Percentiles rank a stretch among this genome's conserved stretches.
Conservation (phyloP, 192 early-diverging fungal genomes). For the Coemansia sp. region DNA sequence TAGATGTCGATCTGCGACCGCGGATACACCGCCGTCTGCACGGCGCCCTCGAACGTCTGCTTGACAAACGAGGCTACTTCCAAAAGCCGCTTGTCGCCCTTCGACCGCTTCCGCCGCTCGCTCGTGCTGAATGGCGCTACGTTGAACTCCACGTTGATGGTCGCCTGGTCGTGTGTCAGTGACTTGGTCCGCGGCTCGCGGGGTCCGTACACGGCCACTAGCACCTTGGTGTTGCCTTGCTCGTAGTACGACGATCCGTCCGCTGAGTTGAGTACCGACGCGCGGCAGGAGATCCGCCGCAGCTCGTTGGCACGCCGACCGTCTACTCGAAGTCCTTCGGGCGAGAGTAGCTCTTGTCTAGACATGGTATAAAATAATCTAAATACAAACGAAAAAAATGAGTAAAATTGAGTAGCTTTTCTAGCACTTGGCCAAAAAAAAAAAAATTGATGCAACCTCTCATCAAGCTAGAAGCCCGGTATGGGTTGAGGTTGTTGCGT, state of each 20-base stretch:
- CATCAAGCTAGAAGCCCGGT: not conserved
- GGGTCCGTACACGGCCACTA: slow-evolving; percentile 94
- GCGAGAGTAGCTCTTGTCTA: slow-evolving; percentile 52
- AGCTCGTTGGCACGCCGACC: slow-evolving; percentile 89
- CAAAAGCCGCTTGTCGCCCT: slow-evolving; percentile 86
- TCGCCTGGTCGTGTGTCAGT: slow-evolving; percentile 65
- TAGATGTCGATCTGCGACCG: slow-evolving; percentile 93
- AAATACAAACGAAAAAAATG: not conserved
- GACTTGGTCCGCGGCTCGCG: slow-evolving; percentile 68
- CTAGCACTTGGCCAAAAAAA: not conserved
- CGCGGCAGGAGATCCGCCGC: slow-evolving; percentile 77
- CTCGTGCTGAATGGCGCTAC: slow-evolving; percentile 89
- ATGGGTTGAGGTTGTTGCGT: too few species aligned
- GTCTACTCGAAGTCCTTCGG: slow-evolving; percentile 85
- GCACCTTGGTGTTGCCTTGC: slow-evolving; percentile 93
- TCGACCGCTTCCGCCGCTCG: slow-evolving; percentile 80
- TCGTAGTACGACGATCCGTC: slow-evolving; percentile 96
- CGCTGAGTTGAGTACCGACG: slow-evolving; percentile 75
- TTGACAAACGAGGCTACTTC: slow-evolving; percentile 84
- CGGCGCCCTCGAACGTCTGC: slow-evolving; percentile 90
- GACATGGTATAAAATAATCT: slow-evolving; percentile 19
- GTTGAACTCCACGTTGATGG: slow-evolving; percentile 88
- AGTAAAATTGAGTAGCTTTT: not conserved
- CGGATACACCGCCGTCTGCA: slow-evolving; percentile 72
- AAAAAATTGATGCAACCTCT: not conserved